Evolutionary conservation across 257 asterid genomes (phyloP), one percentile per base, ranked within the genome.

Genomic region (Capsicum baccatum): DNA sequence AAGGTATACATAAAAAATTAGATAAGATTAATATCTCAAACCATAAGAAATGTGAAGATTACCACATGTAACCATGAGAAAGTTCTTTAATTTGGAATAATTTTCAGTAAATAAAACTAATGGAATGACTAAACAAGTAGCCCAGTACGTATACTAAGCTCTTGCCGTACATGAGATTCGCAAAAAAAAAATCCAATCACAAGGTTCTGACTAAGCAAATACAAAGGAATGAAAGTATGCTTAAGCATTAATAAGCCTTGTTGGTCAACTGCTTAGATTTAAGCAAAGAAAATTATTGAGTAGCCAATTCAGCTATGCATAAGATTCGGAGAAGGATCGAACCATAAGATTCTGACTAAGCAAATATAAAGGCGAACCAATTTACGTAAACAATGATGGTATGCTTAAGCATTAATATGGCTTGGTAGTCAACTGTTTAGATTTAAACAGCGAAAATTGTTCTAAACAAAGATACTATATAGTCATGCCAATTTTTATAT

Each of bases 221-320:
- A 71, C n/a, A 47, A 47, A 44, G 79, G 57, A 50, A 48, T 74
- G 55, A 42, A 69, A 6, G 8, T 74, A 74, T 74, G 81, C 80
- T 50, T 74, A 50, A 74, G 11, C 62, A 74, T 50, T 12, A 74
- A 6, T 4, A 21, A 6, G 7, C 4, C 44, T 3, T 50, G 62
- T 2, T 1, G 47, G 81, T 50, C 81, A 74, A 74, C 81, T 74
- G n/a, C 21, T 12, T 74, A 50, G 4, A 48, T 71, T 50, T 73
- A 47, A 67, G 5, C 52, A 39, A 67, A 11, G 19, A 37, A 67
- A 37, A 14, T 35, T 37, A 6, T 37, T 8, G 33, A 26, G 33
- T 26, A 26, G 33, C 33, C 33, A 26, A 26, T 26, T 26, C 33
- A 26, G 33, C 16, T 21, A 21, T 10, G 16, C 64, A 58, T 2